phyloP scores from a whole-genome alignment of 768 basidiomycete genomes.

The Gloeostereum incarnatum region DNA sequence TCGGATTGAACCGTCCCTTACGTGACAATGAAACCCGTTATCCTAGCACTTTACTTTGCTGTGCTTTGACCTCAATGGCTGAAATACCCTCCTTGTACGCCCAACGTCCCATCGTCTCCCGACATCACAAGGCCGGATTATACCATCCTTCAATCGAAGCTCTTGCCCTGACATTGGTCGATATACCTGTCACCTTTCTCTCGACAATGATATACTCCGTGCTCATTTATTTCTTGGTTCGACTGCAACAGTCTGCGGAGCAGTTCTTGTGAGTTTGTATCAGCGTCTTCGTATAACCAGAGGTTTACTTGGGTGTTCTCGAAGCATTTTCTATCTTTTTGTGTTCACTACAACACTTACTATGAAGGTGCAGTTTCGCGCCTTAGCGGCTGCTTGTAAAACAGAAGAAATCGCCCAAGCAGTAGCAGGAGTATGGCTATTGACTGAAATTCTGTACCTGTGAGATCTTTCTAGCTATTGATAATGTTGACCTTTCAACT shows the following conservation, averaged over 20 bases:
- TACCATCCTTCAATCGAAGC: slow-evolving; percentile 50
- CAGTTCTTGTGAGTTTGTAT: too few relatives aligned
- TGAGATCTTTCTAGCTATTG: neutral
- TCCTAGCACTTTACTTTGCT: slow-evolving; percentile 44
- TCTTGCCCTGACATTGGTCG: slow-evolving; percentile 46
- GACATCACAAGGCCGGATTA: slow-evolving; percentile 51
- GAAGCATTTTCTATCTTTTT: slow-evolving; percentile 53
- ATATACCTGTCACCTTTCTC: slow-evolving; percentile 46
- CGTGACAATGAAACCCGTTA: neutral
- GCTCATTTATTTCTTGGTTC: slow-evolving; percentile 53
- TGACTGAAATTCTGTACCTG: neutral
- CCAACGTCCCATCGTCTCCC: slow-evolving; percentile 50
- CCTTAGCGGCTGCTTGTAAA: slow-evolving; percentile 49
- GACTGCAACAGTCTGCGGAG: slow-evolving; percentile 39
- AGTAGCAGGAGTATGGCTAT: slow-evolving; percentile 14
- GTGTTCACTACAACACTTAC: slow-evolving; percentile 45
- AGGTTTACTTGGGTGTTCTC: neutral
- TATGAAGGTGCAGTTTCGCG: slow-evolving; percentile 73
- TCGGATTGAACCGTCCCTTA: slow-evolving; percentile 4
- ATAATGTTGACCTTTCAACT: slow-evolving; percentile 15
- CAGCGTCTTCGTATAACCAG: too few relatives aligned
- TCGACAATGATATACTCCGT: slow-evolving; percentile 36
- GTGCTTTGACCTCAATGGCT: slow-evolving; percentile 49
- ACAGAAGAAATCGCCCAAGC: slow-evolving; percentile 48
- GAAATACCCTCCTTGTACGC: slow-evolving; percentile 49